phyloP scores from a whole-genome alignment of 306 rosid species.

The Fagus sylvatica region DNA sequence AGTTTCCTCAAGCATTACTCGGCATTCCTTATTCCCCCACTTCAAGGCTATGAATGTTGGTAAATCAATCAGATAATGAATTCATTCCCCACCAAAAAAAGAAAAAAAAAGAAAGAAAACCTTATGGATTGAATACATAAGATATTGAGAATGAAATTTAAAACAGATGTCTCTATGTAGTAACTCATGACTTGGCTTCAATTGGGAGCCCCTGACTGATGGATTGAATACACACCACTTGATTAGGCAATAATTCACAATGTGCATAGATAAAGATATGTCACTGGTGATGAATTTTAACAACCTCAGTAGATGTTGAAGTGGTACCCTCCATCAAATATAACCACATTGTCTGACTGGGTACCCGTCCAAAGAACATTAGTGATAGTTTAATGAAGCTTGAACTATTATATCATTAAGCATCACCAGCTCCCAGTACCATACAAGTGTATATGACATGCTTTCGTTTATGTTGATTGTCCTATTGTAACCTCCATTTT shows the following conservation, averaged over 20 bases:
- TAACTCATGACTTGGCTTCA: background rate
- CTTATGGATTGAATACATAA: background rate
- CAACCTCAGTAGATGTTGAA: conserved; percentile 25
- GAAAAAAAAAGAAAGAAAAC: background rate
- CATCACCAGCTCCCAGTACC: no score
- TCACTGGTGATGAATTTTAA: background rate
- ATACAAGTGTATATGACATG: no score
- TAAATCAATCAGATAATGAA: background rate
- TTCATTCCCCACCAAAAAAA: background rate
- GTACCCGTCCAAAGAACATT: conserved; percentile 84
- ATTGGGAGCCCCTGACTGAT: background rate
- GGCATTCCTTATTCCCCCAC: no score
- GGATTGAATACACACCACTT: background rate
- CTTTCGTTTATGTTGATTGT: background rate
- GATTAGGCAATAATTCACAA: conserved; percentile 2
- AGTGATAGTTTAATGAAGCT: conserved; percentile 39
- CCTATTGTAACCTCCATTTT: background rate
- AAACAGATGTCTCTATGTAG: background rate
- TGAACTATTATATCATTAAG: no score
- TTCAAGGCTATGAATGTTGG: no score
- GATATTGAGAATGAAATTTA: conserved; percentile 9
- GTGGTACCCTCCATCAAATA: conserved; percentile 76
- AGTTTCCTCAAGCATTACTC: background rate
- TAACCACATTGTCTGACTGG: conserved; percentile 55
- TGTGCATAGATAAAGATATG: background rate